Evolutionary conservation across 257 asterid genomes (phyloP).

Genomic region (Jacaranda mimosifolia): DNA sequence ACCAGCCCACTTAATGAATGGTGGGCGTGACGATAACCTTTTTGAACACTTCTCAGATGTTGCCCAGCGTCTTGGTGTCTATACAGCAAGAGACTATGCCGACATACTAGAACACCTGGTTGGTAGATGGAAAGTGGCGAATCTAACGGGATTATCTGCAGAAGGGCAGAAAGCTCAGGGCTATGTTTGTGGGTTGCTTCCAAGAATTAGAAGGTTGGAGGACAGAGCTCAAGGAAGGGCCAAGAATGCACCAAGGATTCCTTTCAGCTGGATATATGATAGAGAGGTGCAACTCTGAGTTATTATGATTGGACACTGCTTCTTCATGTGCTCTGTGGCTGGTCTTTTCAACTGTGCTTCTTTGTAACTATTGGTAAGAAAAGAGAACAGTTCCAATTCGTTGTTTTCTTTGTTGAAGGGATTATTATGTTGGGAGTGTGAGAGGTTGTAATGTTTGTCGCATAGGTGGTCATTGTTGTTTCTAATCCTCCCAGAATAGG

Average conservation of each 20-base stretch:
- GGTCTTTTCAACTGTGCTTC: too few species aligned
- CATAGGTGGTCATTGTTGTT: too few species aligned
- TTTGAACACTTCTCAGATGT: slow-evolving; percentile 77
- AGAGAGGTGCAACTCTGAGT: slow-evolving; percentile 72
- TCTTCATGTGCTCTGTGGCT: too few species aligned
- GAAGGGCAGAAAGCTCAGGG: slow-evolving; percentile 82
- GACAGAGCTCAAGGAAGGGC: slow-evolving; percentile 74
- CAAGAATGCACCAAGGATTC: slow-evolving; percentile 55
- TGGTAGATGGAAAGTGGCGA: slow-evolving; percentile 68
- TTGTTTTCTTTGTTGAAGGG: too few species aligned
- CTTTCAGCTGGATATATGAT: slow-evolving; percentile 75
- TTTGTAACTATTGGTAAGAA: too few species aligned
- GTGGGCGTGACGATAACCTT: slow-evolving; percentile 71
- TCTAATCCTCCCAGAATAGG: too few species aligned
- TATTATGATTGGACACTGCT: slow-evolving; percentile 29
- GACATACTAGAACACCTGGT: slow-evolving; percentile 81
- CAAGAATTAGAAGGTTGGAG: slow-evolving; percentile 71
- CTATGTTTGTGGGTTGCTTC: slow-evolving; percentile 72
- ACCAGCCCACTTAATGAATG: slow-evolving; percentile 88
- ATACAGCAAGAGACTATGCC: slow-evolving; percentile 79
- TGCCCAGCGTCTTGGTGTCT: slow-evolving; percentile 76
- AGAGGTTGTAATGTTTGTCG: too few species aligned
- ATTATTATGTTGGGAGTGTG: too few species aligned
- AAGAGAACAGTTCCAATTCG: too few species aligned
- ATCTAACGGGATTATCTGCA: slow-evolving; percentile 59